Evolutionary conservation across 371 early-diverging fungal genomes (phyloP).

Genomic region (Mucor sp.): DNA sequence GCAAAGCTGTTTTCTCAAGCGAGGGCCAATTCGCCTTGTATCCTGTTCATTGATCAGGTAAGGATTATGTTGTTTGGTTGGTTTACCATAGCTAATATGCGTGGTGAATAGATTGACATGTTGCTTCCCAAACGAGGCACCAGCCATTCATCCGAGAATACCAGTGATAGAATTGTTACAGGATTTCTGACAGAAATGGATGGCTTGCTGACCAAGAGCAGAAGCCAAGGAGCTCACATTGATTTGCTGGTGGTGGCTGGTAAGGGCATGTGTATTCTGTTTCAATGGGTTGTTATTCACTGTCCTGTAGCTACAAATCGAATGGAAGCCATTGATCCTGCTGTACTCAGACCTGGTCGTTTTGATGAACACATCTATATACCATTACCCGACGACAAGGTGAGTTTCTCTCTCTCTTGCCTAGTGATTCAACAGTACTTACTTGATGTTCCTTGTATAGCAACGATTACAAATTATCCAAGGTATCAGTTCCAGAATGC

Average conservation of each 20-base stretch:
- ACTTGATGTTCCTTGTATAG: constrained; percentile 16
- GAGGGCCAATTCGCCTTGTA: constrained; percentile 78
- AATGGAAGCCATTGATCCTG: constrained; percentile 86
- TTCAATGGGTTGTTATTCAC: background rate
- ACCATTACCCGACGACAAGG: constrained; percentile 84
- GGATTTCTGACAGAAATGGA: constrained; percentile 84
- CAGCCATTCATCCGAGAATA: constrained; percentile 73
- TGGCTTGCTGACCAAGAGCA: constrained; percentile 64
- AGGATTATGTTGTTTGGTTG: background rate
- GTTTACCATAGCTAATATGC: background rate
- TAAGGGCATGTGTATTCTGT: constrained; percentile 23
- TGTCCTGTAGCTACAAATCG: constrained; percentile 55
- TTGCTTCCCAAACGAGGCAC: constrained; percentile 72
- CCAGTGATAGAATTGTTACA: constrained; percentile 79
- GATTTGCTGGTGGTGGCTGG: constrained; percentile 77
- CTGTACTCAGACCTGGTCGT: constrained; percentile 98
- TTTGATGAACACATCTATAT: constrained; percentile 98
- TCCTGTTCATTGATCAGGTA: constrained; percentile 85
- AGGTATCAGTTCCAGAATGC: constrained; percentile 65
- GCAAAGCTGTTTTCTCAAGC: constrained; percentile 77
- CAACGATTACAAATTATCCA: constrained; percentile 57
- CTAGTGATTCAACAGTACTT: background rate
- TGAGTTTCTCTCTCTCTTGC: background rate
- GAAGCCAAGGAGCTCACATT: constrained; percentile 43
- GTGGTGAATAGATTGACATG: constrained; percentile 61